Evolutionary conservation across 768 basidiomycete species (phyloP).

Genomic region (Pleurotus citrinopileatus): DNA sequence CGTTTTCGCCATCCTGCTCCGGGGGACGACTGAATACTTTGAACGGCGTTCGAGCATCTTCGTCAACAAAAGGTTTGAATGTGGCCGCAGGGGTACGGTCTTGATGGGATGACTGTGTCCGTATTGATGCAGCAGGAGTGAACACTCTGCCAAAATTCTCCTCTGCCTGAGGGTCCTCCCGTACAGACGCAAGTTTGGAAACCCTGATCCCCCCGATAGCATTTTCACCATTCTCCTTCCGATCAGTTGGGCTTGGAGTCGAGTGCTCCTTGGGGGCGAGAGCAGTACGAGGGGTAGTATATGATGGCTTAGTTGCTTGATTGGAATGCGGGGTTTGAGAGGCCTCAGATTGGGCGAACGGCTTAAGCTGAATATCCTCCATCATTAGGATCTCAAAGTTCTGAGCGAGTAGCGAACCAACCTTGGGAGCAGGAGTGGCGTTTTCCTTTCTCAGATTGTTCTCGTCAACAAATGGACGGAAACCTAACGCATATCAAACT

Average conservation of each 20-base stretch:
- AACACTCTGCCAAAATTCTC: conserved; percentile 63
- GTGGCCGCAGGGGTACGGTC: conserved; percentile 14
- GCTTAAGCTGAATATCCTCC: conserved; percentile 49
- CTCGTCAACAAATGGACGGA: conserved; percentile 72
- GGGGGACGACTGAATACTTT: conserved; percentile 79
- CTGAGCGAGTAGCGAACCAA: background rate
- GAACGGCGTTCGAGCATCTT: conserved; percentile 41
- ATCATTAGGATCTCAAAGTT: too few species aligned
- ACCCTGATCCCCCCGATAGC: conserved; percentile 12
- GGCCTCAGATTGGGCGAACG: conserved; percentile 57
- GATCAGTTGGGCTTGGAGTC: conserved; percentile 26
- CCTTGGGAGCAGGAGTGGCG: conserved; percentile 40
- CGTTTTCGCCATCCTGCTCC: conserved; percentile 36
- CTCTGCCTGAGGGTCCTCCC: conserved; percentile 34
- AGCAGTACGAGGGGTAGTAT: conserved; percentile 32
- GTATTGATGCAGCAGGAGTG: conserved; percentile 50
- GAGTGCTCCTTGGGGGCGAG: conserved; percentile 50
- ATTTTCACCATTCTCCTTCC: conserved; percentile 23
- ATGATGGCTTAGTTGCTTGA: background rate
- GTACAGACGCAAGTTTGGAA: conserved; percentile 27
- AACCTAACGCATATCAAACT: conserved; percentile 34
- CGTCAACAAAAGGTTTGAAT: conserved; percentile 17
- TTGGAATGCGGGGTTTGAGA: conserved; percentile 36
- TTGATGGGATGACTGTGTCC: conserved; percentile 16
- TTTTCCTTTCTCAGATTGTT: conserved; percentile 42